A percentile compares a stretch with the other conserved stretches of the same genome.
phyloP scores from a whole-genome alignment of 108 stramenopile species.

The Cyclotella kingstonii region DNA sequence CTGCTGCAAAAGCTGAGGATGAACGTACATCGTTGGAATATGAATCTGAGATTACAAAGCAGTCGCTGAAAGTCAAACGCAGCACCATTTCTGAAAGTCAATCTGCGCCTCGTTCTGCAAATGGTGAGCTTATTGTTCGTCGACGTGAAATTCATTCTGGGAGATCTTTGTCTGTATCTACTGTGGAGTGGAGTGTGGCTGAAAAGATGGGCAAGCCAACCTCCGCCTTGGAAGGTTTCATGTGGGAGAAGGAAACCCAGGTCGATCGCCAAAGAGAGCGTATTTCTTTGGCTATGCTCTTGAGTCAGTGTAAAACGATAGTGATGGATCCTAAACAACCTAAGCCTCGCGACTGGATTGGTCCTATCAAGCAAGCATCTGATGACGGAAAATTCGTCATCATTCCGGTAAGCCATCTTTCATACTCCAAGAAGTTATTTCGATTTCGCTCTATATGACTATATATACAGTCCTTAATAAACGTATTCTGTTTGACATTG shows the following conservation, averaged over 20 bases:
- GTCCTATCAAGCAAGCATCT: slow-evolving; percentile 53
- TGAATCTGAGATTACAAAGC: slow-evolving; percentile 40
- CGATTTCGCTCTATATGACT: neutral
- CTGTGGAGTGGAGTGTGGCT: slow-evolving; percentile 89
- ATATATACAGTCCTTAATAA: neutral
- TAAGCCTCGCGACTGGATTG: slow-evolving; percentile 78
- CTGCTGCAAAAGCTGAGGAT: slow-evolving; percentile 37
- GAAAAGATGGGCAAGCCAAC: slow-evolving; percentile 78
- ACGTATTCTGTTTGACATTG: neutral
- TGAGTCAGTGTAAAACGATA: slow-evolving; percentile 63
- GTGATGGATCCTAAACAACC: slow-evolving; percentile 62
- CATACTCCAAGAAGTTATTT: neutral
- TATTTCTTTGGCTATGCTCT: slow-evolving; percentile 69
- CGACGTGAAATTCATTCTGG: slow-evolving; percentile 83
- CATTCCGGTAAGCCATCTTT: slow-evolving; percentile 49
- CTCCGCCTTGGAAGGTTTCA: slow-evolving; percentile 72
- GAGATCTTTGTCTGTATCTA: slow-evolving; percentile 71
- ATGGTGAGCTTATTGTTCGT: slow-evolving; percentile 77
- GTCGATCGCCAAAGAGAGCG: slow-evolving; percentile 83
- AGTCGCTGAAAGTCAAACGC: slow-evolving; percentile 14
- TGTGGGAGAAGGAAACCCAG: slow-evolving; percentile 92
- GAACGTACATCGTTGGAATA: slow-evolving; percentile 28
- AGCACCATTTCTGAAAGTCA: slow-evolving; percentile 16
- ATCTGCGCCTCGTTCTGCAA: slow-evolving; percentile 62
- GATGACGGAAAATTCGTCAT: slow-evolving; percentile 62